These are phyloP conservation scores for Ottelia alismoides DNA, from an alignment of 106 monocot species.

Conservation along the genomic window DNA sequence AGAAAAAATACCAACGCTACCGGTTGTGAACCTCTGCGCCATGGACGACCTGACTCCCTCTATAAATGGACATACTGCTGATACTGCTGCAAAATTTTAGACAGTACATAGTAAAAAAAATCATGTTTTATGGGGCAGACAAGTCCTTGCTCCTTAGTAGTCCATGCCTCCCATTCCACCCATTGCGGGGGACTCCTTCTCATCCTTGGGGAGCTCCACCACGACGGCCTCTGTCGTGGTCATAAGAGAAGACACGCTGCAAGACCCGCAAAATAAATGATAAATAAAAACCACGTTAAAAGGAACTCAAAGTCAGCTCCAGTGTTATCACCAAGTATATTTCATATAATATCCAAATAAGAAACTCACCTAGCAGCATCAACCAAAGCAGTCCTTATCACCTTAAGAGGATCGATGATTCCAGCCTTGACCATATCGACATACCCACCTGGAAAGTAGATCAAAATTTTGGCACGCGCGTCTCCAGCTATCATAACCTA, in stretches of 20 bases:
- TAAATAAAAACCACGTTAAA: not conserved
- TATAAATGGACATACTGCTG: too few relatives aligned
- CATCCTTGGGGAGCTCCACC: conserved; percentile 44
- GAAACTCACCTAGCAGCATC: conserved; percentile 58
- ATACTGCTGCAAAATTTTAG: too few relatives aligned
- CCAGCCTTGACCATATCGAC: conserved; percentile 61
- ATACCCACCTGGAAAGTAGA: conserved; percentile 36
- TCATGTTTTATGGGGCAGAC: too few relatives aligned
- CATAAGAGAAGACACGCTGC: conserved; percentile 60
- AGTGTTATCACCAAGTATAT: too few relatives aligned
- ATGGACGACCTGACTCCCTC: too few relatives aligned
- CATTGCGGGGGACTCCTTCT: conserved; percentile 32
- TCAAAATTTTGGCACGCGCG: too few relatives aligned
- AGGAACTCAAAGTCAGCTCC: not conserved
- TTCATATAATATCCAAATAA: not conserved
- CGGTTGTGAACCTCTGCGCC: too few relatives aligned
- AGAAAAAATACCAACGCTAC: too few relatives aligned
- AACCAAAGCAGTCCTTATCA: conserved; percentile 75
- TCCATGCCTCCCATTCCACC: conserved; percentile 71
- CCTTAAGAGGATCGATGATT: conserved; percentile 78
- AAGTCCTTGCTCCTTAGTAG: too few relatives aligned
- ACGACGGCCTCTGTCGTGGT: conserved; percentile 55
- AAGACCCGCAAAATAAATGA: not conserved
- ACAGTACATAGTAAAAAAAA: too few relatives aligned
- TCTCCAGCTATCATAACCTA: too few relatives aligned